A percentile compares a stretch with the other conserved stretches of the same genome.
Evolutionary conservation across 2,329 filamentous ascomycete genomes (phyloP).

Genomic region (Fusarium sororula): DNA sequence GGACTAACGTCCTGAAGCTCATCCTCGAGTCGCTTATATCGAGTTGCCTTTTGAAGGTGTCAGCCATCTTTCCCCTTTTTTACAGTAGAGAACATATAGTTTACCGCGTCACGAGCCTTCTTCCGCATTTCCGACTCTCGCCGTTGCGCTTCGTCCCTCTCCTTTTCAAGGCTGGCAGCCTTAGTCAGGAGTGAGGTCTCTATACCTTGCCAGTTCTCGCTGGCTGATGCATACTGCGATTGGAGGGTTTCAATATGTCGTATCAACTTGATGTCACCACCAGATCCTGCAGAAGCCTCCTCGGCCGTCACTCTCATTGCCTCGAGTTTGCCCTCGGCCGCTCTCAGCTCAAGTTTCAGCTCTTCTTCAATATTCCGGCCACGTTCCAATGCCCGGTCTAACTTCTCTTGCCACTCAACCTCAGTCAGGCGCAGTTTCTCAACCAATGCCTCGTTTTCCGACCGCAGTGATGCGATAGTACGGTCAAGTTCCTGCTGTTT

Average conservation of each 20-base stretch:
- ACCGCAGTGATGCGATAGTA: conserved; percentile 69
- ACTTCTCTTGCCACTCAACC: conserved; percentile 76
- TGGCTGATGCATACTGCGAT: conserved; percentile 92
- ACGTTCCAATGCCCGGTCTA: conserved; percentile 76
- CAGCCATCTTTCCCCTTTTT: conserved; percentile 1
- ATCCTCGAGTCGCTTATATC: conserved; percentile 77
- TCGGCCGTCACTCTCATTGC: conserved; percentile 85
- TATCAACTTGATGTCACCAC: conserved; percentile 86
- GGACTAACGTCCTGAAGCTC: conserved; percentile 78
- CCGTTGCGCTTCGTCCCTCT: conserved; percentile 84
- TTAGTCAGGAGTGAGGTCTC: conserved; percentile 85
- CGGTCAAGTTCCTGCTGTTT: conserved; percentile 65
- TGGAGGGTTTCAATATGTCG: conserved; percentile 96
- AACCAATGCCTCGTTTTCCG: conserved; percentile 79
- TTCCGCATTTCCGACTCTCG: conserved; percentile 88
- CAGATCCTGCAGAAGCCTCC: conserved; percentile 84
- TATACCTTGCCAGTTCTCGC: conserved; percentile 97
- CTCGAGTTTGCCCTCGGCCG: conserved; percentile 90
- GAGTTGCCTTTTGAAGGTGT: conserved; percentile 61
- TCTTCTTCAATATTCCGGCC: conserved; percentile 76
- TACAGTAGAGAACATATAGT: conserved; percentile 43
- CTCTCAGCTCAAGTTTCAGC: conserved; percentile 78
- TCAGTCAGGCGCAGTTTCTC: conserved; percentile 76
- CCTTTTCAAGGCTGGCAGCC: conserved; percentile 82
- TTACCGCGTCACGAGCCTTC: conserved; percentile 86